Evolutionary conservation across 1,284 basidiomycete species (phyloP).

Genomic region (Marasmius tenuissimus): DNA sequence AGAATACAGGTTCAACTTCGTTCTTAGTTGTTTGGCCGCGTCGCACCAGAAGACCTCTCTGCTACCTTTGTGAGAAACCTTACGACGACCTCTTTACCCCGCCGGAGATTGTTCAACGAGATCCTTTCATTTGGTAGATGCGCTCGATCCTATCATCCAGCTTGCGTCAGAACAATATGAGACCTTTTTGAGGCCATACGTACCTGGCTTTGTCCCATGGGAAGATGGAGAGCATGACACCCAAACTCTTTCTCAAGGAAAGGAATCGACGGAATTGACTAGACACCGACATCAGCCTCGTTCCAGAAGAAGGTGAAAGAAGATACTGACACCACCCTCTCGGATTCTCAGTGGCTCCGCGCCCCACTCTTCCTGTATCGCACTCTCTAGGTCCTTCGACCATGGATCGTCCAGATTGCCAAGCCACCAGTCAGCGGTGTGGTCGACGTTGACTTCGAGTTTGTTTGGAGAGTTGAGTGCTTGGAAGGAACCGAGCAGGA

Average conservation of each 20-base stretch:
- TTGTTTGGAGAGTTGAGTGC: slow-evolving; percentile 68
- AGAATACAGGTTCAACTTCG: no score
- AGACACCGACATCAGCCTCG: neutral
- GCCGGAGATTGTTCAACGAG: slow-evolving; percentile 71
- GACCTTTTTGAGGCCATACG: slow-evolving; percentile 22
- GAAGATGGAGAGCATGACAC: slow-evolving; percentile 83
- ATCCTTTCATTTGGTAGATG: slow-evolving; percentile 88
- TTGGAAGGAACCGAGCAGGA: slow-evolving; percentile 65
- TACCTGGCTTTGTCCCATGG: slow-evolving; percentile 84
- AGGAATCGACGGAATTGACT: slow-evolving; percentile 91
- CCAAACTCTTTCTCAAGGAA: slow-evolving; percentile 90
- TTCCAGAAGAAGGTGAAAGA: slow-evolving; percentile 4
- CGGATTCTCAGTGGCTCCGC: slow-evolving; percentile 83
- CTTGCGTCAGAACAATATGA: neutral
- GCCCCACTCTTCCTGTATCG: slow-evolving; percentile 86
- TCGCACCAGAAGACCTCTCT: neutral
- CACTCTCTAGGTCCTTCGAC: slow-evolving; percentile 81
- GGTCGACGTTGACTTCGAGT: slow-evolving; percentile 77
- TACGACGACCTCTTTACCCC: slow-evolving; percentile 74
- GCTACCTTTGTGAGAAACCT: slow-evolving; percentile 57
- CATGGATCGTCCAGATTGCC: slow-evolving; percentile 81
- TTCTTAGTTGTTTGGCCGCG: neutral
- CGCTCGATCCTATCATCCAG: slow-evolving; percentile 67
- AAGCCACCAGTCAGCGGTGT: slow-evolving; percentile 95
- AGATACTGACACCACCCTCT: slow-evolving; percentile 82